Evolutionary conservation across 2,329 filamentous ascomycete genomes (phyloP), one percentile per base, ranked within the genome.

Genomic region (Penicillium sp.): DNA sequence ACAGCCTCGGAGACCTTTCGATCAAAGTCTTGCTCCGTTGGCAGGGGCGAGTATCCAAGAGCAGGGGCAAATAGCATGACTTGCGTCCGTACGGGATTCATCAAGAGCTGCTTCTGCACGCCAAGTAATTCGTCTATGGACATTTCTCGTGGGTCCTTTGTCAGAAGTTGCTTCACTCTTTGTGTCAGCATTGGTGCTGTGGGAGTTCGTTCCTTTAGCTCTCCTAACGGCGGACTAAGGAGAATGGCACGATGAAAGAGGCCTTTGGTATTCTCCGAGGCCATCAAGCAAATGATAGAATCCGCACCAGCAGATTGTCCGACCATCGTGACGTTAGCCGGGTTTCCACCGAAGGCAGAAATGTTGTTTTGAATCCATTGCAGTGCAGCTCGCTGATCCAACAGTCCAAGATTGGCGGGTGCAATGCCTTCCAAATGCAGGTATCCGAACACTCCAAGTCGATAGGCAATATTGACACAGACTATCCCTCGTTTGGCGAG

Each of bases 401-500:
- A 44, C 2, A 62, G 35, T 1, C 56, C 60, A 22, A 58, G 53
- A 44, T 63, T 66, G 51, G n/a, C 72, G 68, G 4, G 51, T n/a
- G 56, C 26, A 30, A 75, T 83, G 30, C 79, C 79, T 28, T 81
- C 79, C 77, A 76, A 45, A 30, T 24, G 40, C 4, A 64, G 57
- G 22, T 64, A 64, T 35, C 61, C 64, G 38, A 66, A 66, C 7
- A 66, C 59, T 19, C 64, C 59, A 17, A 65, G 56, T 13, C 64
- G 61, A 30, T 65, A 64, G 12, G 59, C 64, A 19, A 64, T 44
- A 4, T 60, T 64, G 15, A 64, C 61, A 42, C 59, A 58, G 19
- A 66, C 56, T 10, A 60, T 28, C 12, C 64, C 61, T 6, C 59
- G 49, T 24, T 33, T 45, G 35, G 64, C 59, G 5, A 66, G 53